Evolutionary conservation across 1,284 basidiomycete genomes (phyloP).

Genomic region (Malassezia dermatis): DNA sequence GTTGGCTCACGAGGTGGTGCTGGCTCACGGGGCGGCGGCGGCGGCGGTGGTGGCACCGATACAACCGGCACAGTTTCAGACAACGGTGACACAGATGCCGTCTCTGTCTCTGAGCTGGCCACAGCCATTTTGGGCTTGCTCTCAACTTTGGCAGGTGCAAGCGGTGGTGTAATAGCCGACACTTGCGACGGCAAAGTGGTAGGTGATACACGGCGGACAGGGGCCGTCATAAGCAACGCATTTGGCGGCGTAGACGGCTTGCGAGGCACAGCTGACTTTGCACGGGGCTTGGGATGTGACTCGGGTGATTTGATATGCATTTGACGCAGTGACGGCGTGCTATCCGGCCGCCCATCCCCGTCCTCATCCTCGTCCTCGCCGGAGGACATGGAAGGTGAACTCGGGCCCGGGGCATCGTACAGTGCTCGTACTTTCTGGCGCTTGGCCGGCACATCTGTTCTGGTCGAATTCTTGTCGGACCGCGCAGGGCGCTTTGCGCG

Average conservation of each 20-base stretch:
- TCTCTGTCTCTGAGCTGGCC: not conserved
- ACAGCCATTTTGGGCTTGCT: not conserved
- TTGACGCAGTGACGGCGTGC: not conserved
- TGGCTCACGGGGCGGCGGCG: not conserved
- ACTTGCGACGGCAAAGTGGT: not conserved
- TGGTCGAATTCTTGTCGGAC: not conserved
- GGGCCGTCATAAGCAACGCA: not conserved
- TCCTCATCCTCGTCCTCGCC: not conserved
- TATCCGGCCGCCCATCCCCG: not conserved
- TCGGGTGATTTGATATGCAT: not conserved
- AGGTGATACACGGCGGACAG: not conserved
- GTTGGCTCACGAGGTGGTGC: constrained; percentile 10
- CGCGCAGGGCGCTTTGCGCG: constrained; percentile 11
- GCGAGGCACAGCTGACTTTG: not conserved
- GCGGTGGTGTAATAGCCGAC: not conserved
- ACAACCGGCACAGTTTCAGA: not conserved
- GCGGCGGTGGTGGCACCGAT: not conserved
- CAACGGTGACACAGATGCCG: not conserved
- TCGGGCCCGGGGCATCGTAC: constrained; percentile 21
- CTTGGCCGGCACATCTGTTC: constrained; percentile 10
- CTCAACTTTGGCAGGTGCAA: not conserved
- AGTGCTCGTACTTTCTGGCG: constrained; percentile 20
- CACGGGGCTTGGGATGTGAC: not conserved
- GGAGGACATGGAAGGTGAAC: constrained; percentile 23
- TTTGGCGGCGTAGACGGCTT: not conserved